Evolutionary conservation across 2,329 filamentous ascomycete species (phyloP), one percentile per base, ranked within the genome.

Genomic region (Penicillium sp.): DNA sequence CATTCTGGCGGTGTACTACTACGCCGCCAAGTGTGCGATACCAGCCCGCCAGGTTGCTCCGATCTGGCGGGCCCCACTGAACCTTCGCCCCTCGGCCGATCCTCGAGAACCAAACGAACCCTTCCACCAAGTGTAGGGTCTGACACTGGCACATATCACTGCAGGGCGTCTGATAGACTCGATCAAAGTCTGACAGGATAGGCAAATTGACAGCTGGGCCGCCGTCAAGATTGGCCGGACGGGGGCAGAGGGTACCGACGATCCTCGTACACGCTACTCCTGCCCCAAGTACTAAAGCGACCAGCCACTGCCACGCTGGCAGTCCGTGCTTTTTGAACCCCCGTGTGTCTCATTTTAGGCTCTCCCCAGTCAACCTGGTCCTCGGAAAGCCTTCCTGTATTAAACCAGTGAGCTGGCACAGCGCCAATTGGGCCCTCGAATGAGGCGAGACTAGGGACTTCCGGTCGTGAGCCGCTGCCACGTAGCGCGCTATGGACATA

Each of bases 231-330:
- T 53, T 53, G 28, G 35, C 30, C 45, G 16, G 45, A 19, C 13
- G 28, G 1, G 48, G 6, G 33, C 37, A 38, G 35, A 11, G 6
- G 6, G 33, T 43, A 28, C 48, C 14, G 37, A 3, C 46, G 46
- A 51, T 42, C 45, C 45, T 40, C 11, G 55, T 53, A 53, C 56
- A 52, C 28, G 28, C 19, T 58, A 60, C 49, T 26, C 38, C 48
- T 26, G 46, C 28, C 37, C 38, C 35, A 42, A 45, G 53, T 59
- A 59, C 53, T 37, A 26, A 42, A 40, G 35, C 38, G 52, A 59
- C 57, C 19, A 55, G 51, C 58, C 65, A 68, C 66, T 67, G 66
- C 61, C 64, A 68, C 53, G 59, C 57, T 65, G 65, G 66, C 65
- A 64, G 62, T 65, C 62, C 49, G 62, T 62, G 65, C 62, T 60